phyloP scores from a whole-genome alignment of 2,329 filamentous ascomycete species.

The Alternaria sp. region DNA sequence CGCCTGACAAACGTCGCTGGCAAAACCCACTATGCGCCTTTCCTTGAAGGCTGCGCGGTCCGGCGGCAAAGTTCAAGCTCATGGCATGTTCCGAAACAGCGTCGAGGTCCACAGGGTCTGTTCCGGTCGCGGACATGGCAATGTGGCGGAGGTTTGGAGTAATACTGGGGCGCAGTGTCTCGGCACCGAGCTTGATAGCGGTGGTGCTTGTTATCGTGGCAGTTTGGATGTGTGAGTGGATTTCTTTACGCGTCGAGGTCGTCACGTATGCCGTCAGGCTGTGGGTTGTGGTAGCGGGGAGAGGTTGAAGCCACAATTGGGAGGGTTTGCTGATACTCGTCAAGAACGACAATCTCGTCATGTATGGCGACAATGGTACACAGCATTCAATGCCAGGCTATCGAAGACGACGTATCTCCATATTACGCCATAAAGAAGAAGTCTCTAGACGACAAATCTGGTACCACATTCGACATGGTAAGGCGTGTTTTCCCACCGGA shows the following conservation, averaged over 20 bases:
- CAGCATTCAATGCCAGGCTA: conserved; percentile 3
- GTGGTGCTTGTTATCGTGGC: conserved; percentile 59
- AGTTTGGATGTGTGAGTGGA: conserved; percentile 55
- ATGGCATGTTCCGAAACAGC: conserved; percentile 62
- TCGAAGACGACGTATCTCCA: not conserved
- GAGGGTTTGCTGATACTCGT: conserved; percentile 55
- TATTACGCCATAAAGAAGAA: not conserved
- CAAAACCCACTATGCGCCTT: conserved; percentile 59
- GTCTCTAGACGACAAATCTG: not conserved
- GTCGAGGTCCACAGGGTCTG: conserved; percentile 58
- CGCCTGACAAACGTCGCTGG: conserved; percentile 60
- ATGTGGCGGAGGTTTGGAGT: conserved; percentile 57
- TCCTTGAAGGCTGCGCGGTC: conserved; percentile 53
- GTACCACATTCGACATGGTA: conserved; percentile 10
- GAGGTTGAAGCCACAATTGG: conserved; percentile 53
- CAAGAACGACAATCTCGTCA: conserved; percentile 59
- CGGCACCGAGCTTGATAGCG: conserved; percentile 53
- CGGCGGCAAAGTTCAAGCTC: conserved; percentile 59
- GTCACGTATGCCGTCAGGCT: conserved; percentile 52
- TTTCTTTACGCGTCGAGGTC: conserved; percentile 37
- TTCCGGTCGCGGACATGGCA: conserved; percentile 58
- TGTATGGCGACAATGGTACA: conserved; percentile 39
- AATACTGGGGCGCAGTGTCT: conserved; percentile 48
- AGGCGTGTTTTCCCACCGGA: conserved; percentile 12
- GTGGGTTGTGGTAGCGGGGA: conserved; percentile 50